A percentile compares a stretch with the other conserved stretches of the same genome.
phyloP scores from a whole-genome alignment of 805 yeast genomes.

The Candida sakaeoensis region DNA sequence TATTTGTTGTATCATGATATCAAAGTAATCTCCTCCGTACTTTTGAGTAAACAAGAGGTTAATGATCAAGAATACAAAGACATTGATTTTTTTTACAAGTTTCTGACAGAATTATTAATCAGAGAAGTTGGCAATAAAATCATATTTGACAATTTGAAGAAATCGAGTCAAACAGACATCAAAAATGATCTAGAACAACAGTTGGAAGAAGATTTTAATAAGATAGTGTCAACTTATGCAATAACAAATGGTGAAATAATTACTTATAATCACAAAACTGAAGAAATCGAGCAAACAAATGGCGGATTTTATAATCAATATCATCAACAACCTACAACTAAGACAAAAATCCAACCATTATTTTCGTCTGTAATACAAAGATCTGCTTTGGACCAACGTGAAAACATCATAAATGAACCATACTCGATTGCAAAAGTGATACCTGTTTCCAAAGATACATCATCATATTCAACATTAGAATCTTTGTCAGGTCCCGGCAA shows the following conservation, averaged over 20 bases:
- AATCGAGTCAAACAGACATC: conserved; percentile 11
- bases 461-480: conserved; percentile 24
- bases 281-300: conserved; percentile 22
- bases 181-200: conserved; percentile 37
- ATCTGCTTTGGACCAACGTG: conserved; percentile 74
- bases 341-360: conserved; percentile 67
- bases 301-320: conserved; percentile 4
- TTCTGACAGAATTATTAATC: conserved; percentile 57
- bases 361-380: conserved; percentile 70
- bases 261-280: conserved; percentile 28
- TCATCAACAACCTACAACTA: conserved; percentile 19
- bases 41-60: conserved; percentile 44
- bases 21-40: conserved; percentile 49
- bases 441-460: conserved; percentile 37
- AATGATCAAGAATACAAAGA: conserved; percentile 48
- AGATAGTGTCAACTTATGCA: conserved; percentile 51
- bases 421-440: conserved; percentile 65
- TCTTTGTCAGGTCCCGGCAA: conserved; percentile 27
- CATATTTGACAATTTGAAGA: conserved; percentile 10
- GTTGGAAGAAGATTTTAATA: conserved; percentile 55
- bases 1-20: conserved; percentile 67
- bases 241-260: conserved; percentile 60
- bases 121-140: conserved; percentile 44
- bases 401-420: conserved; percentile 62
- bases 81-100: conserved; percentile 61